Evolutionary conservation across 768 basidiomycete genomes (phyloP).

Genomic region (Lentinula sp.): DNA sequence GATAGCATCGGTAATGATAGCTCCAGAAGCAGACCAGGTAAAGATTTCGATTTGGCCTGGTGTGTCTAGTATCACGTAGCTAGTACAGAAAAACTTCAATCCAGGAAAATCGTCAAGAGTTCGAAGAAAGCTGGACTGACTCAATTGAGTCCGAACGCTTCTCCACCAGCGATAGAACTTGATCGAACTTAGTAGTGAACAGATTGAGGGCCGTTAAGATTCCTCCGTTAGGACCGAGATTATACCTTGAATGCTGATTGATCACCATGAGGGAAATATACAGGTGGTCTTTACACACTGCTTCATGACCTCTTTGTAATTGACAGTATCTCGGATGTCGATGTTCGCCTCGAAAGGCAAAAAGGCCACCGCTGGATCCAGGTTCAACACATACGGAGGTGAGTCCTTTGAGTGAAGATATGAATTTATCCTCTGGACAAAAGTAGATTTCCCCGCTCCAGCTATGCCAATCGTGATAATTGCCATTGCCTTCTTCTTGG

Average conservation of each 20-base stretch:
- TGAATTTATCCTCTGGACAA: conserved; percentile 92
- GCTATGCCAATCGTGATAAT: conserved; percentile 96
- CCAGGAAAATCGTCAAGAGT: neutral
- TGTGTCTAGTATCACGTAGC: conserved; percentile 93
- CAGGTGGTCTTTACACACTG: conserved; percentile 60
- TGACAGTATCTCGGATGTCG: conserved; percentile 95
- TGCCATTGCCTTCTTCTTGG: conserved; percentile 62
- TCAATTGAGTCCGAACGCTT: conserved; percentile 85
- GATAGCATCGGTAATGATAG: conserved; percentile 96
- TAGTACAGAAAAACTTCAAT: conserved; percentile 21
- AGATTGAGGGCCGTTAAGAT: conserved; percentile 95
- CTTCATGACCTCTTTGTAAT: conserved; percentile 99
- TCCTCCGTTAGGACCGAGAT: conserved; percentile 96
- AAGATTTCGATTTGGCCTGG: conserved; percentile 99
- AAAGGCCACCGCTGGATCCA: conserved; percentile 92
- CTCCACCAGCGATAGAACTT: conserved; percentile 87
- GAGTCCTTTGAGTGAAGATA: conserved; percentile 68
- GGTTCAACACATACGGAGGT: conserved; percentile 95
- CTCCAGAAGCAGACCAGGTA: conserved; percentile 98
- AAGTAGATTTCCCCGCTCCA: conserved; percentile 95
- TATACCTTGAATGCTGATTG: conserved; percentile 59
- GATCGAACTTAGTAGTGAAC: conserved; percentile 98
- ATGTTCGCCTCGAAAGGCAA: conserved; percentile 95
- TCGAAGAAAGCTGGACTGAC: conserved; percentile 40
- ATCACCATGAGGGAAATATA: neutral